Evolutionary conservation across 805 yeast species (phyloP).

Genomic region (Blastobotrys mokoenaii): DNA sequence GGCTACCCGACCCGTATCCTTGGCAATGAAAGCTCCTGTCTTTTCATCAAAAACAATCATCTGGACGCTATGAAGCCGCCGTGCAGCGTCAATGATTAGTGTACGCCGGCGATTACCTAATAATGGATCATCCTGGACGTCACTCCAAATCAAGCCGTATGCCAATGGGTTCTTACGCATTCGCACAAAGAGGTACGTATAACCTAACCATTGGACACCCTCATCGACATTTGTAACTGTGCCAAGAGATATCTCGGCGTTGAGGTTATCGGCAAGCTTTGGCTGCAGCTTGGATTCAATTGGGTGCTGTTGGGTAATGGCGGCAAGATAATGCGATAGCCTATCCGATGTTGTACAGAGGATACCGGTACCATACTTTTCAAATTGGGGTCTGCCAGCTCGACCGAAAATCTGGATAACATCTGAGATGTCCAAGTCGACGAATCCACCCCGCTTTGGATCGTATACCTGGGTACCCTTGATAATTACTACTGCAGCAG

Average conservation of each 20-base stretch:
- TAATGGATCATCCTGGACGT: constrained; percentile 73
- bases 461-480: constrained; percentile 97
- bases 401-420: constrained; percentile 98
- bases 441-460: constrained; percentile 87
- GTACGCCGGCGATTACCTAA: constrained; percentile 64
- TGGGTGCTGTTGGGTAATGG: constrained; percentile 90
- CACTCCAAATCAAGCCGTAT: constrained; percentile 86
- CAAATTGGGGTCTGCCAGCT: constrained; percentile 98
- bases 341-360: constrained; percentile 75
- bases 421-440: constrained; percentile 91
- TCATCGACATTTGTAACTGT: constrained; percentile 92
- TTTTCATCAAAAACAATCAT: constrained; percentile 90
- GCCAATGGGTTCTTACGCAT: constrained; percentile 92
- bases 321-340: constrained; percentile 79
- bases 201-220: constrained; percentile 96
- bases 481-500: constrained; percentile 94
- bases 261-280: constrained; percentile 81
- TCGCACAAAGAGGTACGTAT: constrained; percentile 86
- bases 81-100: constrained; percentile 73
- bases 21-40: constrained; percentile 68
- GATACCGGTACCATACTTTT: constrained; percentile 85
- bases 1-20: constrained; percentile 89
- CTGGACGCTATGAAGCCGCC: constrained; percentile 74
- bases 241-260: constrained; percentile 94
- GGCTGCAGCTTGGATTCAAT: constrained; percentile 78